phyloP scores from a whole-genome alignment of 139 green algal species.

The Axilococcus clingmanii region DNA sequence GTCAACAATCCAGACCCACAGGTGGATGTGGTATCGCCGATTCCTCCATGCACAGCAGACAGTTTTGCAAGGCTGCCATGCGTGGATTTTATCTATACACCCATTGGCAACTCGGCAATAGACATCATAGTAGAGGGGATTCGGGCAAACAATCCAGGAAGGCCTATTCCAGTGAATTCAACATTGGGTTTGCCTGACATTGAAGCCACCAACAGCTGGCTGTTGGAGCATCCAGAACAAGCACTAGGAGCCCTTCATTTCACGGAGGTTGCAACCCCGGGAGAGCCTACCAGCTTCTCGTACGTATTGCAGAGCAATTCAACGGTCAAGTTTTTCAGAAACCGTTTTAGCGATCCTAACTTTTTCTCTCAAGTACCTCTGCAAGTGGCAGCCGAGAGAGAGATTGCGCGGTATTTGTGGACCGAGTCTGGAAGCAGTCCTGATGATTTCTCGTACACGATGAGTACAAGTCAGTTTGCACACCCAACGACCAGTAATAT shows the following conservation, averaged over 20 bases:
- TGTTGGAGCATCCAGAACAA: conserved; percentile 55
- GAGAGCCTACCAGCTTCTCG: conserved; percentile 19
- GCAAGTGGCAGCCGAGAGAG: conserved; percentile 62
- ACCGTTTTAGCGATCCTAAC: conserved; percentile 52
- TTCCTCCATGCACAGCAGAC: conserved; percentile 48
- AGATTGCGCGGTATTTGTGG: conserved; percentile 46
- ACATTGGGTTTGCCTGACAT: conserved; percentile 47
- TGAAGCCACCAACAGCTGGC: conserved; percentile 47
- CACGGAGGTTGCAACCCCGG: neutral
- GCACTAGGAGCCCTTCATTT: conserved; percentile 58
- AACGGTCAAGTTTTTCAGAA: conserved; percentile 69
- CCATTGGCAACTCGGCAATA: conserved; percentile 20
- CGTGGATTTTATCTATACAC: conserved; percentile 63
- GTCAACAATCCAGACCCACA: conserved; percentile 14
- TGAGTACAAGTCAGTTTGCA: conserved; percentile 47
- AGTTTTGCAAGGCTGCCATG: conserved; percentile 55
- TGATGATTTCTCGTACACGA: conserved; percentile 32
- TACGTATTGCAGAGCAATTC: conserved; percentile 82
- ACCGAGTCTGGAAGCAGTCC: neutral
- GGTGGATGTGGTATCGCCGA: conserved; percentile 14
- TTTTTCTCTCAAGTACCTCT: conserved; percentile 72
- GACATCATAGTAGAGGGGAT: conserved; percentile 43
- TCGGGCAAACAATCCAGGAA: conserved; percentile 40
- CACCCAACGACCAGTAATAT: conserved; percentile 61
- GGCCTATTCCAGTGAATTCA: conserved; percentile 30